A percentile compares a stretch with the other conserved stretches of the same genome.
These are phyloP conservation scores for Backusella macrospora DNA, from an alignment of 192 early-diverging fungal genomes.

Conservation along the genomic window DNA sequence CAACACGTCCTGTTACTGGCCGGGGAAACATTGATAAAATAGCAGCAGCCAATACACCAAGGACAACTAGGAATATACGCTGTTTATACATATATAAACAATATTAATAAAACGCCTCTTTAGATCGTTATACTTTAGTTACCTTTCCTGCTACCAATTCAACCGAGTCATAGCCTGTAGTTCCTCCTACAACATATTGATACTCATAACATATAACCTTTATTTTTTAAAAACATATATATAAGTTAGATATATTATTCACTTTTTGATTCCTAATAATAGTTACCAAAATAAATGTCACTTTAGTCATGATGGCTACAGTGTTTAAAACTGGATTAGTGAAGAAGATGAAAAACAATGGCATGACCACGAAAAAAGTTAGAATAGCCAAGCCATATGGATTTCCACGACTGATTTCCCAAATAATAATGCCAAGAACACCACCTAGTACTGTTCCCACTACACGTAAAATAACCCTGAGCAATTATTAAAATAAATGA, in stretches of 20 bases:
- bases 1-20: slow-evolving; percentile 39
- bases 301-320: slow-evolving; percentile 26
- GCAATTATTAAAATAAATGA: neutral
- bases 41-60: slow-evolving; percentile 38
- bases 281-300: slow-evolving; percentile 31
- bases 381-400: slow-evolving; percentile 35
- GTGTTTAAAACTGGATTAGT: slow-evolving; percentile 15
- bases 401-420: slow-evolving; percentile 39
- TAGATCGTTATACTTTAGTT: neutral
- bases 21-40: slow-evolving; percentile 37
- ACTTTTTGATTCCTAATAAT: neutral
- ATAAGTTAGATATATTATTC: neutral
- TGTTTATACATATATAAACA: neutral
- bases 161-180: slow-evolving; percentile 16
- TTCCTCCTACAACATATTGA: slow-evolving; percentile 9
- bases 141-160: slow-evolving; percentile 37
- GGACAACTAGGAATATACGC: slow-evolving; percentile 32
- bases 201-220: slow-evolving; percentile 34
- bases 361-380: slow-evolving; percentile 30
- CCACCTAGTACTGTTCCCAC: slow-evolving; percentile 27
- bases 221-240: neutral
- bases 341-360: slow-evolving; percentile 34
- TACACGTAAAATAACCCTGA: slow-evolving; percentile 28
- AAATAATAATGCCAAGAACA: slow-evolving; percentile 32
- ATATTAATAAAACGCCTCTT: neutral